phyloP scores from a whole-genome alignment of 495 filamentous ascomycete genomes.

The Pseudotulostoma volvatum region DNA sequence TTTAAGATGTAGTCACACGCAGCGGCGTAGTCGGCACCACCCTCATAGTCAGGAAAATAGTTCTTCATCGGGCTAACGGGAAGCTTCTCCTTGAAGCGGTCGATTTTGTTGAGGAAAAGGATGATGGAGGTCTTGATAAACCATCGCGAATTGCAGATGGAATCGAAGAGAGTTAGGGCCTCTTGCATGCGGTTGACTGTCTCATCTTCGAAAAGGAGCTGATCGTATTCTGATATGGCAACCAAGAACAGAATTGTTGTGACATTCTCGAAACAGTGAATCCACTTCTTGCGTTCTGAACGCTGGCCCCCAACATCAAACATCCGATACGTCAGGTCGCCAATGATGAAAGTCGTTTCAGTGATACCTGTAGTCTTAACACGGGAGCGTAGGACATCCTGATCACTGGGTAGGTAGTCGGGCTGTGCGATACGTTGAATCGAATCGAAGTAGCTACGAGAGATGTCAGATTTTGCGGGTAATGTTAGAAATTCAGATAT shows the following conservation, averaged over 20 bases:
- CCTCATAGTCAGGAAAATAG: constrained; percentile 98
- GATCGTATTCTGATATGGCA: constrained; percentile 98
- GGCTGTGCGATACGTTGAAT: constrained; percentile 79
- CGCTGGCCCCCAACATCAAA: constrained; percentile 98
- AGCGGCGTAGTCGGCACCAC: constrained; percentile 78
- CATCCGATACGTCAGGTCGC: constrained; percentile 96
- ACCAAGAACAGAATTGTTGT: constrained; percentile 97
- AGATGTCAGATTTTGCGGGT: no score
- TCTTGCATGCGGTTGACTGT: constrained; percentile 96
- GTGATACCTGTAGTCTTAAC: constrained; percentile 99
- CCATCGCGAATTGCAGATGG: constrained; percentile 98
- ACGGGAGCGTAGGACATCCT: constrained; percentile 93
- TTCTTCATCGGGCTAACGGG: constrained; percentile 99
- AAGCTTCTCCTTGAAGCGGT: constrained; percentile 98
- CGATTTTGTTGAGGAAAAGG: constrained; percentile 99
- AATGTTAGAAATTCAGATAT: no score
- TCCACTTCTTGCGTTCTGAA: constrained; percentile 99
- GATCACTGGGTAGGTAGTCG: constrained; percentile 93
- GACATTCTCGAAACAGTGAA: constrained; percentile 99
- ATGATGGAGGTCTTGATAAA: constrained; percentile 99
- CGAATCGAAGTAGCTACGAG: constrained; percentile 81
- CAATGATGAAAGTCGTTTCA: constrained; percentile 96
- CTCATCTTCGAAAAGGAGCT: constrained; percentile 87
- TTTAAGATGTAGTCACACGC: constrained; percentile 97
- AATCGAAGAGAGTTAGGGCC: constrained; percentile 93